Evolutionary conservation across 208 protist genomes (phyloP), one percentile per base, ranked within the genome.

Genomic region (Leishmania tarentolae): DNA sequence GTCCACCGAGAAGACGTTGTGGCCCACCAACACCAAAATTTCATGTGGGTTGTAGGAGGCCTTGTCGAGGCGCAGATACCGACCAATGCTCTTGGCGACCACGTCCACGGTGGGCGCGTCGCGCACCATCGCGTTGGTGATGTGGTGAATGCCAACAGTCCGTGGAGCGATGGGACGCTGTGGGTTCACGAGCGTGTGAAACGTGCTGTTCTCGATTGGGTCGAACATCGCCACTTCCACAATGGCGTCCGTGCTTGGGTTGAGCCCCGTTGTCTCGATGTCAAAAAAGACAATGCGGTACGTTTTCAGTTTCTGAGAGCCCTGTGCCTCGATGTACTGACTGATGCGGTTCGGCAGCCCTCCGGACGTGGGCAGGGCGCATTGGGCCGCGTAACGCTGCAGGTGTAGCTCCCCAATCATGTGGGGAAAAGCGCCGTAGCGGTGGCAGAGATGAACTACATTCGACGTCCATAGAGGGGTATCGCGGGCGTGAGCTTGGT

Each of bases 181-280:
- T 46, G 95, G 95, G 59, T 96, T 91, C 5, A 98, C 86, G 44
- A 98, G 85, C 8, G 92, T 93, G 72, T 88, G 86, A 75, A 97
- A 98, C 24, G 88, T 89, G 1, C 69, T 90, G 69, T 93, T 88
- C 81, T 94, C 91, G 28, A 97, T 85, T 1, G 95, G 95, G 81
- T 98, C 95, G 74, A 87, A 98, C 42, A 96, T 74, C 37, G 90
- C 93, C 63, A 98, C 82, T 66, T 98, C 95, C 61, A 98, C 88
- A 21, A 98, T 94, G 28, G 84, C 88, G 59, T 98, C 95, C 28
- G 92, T 95, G 42, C 85, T 68, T 2, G 88, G 80, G 79, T 96
- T 96, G 40, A 98, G 88, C 42, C 95, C 95, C 2, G 95, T 98
- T 50, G 92, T 95, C 86, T 98, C 95, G 31, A 98, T 78, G 76